Percentiles rank a stretch among this genome's conserved stretches.
Conservation (phyloP, 2,329 filamentous ascomycete genomes). For the Venturia carpophila region DNA sequence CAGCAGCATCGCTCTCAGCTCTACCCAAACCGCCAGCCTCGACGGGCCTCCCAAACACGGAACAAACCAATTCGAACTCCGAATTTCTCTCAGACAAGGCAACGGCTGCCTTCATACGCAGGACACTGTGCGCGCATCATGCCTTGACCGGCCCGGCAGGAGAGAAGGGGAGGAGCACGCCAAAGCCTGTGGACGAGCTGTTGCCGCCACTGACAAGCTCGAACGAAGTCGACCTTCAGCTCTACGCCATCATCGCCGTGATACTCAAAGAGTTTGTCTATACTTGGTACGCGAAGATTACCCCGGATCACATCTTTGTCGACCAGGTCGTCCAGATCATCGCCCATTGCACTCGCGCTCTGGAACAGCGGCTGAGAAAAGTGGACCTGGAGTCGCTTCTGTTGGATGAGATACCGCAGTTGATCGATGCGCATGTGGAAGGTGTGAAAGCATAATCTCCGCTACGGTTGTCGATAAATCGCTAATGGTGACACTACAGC, state of each 20-base stretch:
- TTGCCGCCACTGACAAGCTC: constrained; percentile 88
- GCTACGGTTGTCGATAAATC: constrained; percentile 22
- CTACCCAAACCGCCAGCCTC: constrained; percentile 3
- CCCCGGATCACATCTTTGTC: constrained; percentile 79
- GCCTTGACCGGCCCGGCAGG: constrained; percentile 32
- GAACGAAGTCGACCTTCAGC: constrained; percentile 84
- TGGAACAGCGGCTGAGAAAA: constrained; percentile 78
- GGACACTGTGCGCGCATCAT: constrained; percentile 69
- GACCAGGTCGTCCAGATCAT: constrained; percentile 84
- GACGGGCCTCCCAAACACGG: background rate
- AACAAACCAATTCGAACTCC: background rate
- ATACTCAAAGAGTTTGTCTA: constrained; percentile 85
- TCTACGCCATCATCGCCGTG: constrained; percentile 87
- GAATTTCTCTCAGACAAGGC: constrained; percentile 50
- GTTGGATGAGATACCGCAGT: constrained; percentile 77
- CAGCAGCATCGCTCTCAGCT: background rate
- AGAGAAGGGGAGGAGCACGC: constrained; percentile 50
- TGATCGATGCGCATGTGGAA: constrained; percentile 71
- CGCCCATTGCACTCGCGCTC: constrained; percentile 78
- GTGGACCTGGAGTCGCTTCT: constrained; percentile 76
- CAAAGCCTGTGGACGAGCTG: constrained; percentile 66
- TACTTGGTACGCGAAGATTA: constrained; percentile 89
- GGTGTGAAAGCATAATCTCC: constrained; percentile 44
- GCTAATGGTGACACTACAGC: constrained; percentile 41
- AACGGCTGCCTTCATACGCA: constrained; percentile 73